Conservation (phyloP, 495 filamentous ascomycete genomes). For the Recurvomyces mirabilis region DNA sequence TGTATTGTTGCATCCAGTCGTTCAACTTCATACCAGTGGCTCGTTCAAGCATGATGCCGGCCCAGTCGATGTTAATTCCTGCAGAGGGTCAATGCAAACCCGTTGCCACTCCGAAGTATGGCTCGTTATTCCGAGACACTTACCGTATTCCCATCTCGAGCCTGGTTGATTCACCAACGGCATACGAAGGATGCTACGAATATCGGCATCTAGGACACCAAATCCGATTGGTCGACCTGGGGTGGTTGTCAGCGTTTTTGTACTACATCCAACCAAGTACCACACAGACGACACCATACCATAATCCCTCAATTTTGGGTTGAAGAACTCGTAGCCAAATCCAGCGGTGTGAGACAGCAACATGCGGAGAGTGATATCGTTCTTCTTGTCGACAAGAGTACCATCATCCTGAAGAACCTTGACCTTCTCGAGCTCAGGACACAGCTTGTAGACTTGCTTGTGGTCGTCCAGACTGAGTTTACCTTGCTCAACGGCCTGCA, state of each 20-base stretch:
- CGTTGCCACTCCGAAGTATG: no score
- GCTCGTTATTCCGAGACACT: conserved; percentile 30
- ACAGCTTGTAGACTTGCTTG: conserved; percentile 35
- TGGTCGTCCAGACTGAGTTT: conserved; percentile 42
- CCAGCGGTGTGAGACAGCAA: conserved; percentile 46
- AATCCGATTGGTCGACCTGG: conserved; percentile 38
- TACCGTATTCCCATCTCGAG: conserved; percentile 46
- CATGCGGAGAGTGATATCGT: conserved; percentile 50
- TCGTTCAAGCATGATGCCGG: conserved; percentile 44
- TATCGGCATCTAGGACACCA: conserved; percentile 43
- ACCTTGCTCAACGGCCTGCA: conserved; percentile 52
- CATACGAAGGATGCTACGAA: conserved; percentile 31
- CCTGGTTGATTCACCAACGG: conserved; percentile 51
- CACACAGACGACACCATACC: no score
- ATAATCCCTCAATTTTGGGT: conserved; percentile 39
- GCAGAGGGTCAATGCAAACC: conserved; percentile 9
- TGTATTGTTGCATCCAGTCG: conserved; percentile 44
- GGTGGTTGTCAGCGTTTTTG: no score
- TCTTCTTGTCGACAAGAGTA: conserved; percentile 39
- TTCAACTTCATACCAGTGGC: conserved; percentile 40
- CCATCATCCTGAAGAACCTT: conserved; percentile 40
- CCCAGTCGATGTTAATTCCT: conserved; percentile 35
- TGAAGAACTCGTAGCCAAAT: conserved; percentile 39
- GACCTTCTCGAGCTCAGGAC: conserved; percentile 41
- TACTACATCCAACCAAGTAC: no score